Percentiles rank a stretch among this genome's conserved stretches.
These are phyloP conservation scores for Magnusiomyces fungicola DNA, from an alignment of 1,139 yeast species.

Conservation along the genomic window DNA sequence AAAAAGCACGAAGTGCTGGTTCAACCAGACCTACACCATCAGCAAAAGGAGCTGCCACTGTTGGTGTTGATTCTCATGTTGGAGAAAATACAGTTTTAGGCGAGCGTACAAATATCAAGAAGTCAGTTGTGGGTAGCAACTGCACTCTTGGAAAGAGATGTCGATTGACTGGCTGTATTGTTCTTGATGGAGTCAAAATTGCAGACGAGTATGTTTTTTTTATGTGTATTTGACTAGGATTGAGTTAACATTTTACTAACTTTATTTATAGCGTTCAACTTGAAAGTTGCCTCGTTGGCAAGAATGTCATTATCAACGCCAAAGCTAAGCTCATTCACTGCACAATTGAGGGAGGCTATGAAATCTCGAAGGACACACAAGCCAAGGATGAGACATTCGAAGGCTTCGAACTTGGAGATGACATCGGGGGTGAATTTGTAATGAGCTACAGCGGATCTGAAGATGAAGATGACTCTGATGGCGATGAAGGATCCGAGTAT, in stretches of 20 bases:
- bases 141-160: conserved; percentile 81
- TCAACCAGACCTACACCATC: conserved; percentile 33
- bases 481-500: conserved; percentile 17
- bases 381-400: conserved; percentile 80
- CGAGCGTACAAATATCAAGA: conserved; percentile 78
- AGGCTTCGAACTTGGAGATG: conserved; percentile 45
- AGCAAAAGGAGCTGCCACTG: conserved; percentile 61
- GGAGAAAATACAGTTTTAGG: conserved; percentile 53
- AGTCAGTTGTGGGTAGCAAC: conserved; percentile 69
- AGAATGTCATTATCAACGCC: conserved; percentile 48
- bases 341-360: conserved; percentile 74
- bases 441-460: conserved; percentile 21
- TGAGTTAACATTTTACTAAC: neutral
- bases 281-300: conserved; percentile 87
- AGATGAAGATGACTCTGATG: conserved; percentile 32
- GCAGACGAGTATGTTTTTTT: conserved; percentile 58
- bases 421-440: conserved; percentile 32
- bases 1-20: conserved; percentile 24
- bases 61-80: conserved; percentile 80
- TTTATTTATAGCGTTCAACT: conserved; percentile 30
- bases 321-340: conserved; percentile 46
- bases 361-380: conserved; percentile 39
- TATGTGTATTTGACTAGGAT: neutral
- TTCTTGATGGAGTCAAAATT: conserved; percentile 61
- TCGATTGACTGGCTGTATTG: conserved; percentile 77